phyloP scores from a whole-genome alignment of 192 early-diverging fungal species.

The Coemansia sp. region DNA sequence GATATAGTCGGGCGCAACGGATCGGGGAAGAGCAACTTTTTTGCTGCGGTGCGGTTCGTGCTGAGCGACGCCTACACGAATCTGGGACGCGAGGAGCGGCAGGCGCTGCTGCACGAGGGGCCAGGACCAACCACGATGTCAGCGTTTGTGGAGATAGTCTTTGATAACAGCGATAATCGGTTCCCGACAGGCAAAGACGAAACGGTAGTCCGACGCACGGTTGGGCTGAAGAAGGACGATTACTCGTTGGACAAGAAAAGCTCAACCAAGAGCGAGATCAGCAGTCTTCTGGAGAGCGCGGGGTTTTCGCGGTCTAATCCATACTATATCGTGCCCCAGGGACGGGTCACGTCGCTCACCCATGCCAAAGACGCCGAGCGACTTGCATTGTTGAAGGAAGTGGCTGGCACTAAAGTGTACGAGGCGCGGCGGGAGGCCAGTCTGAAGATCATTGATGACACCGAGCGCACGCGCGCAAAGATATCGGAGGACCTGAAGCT shows the following conservation, averaged over 20 bases:
- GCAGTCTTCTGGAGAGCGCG: conserved; percentile 91
- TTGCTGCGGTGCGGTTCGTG: conserved; percentile 90
- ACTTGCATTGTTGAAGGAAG: conserved; percentile 89
- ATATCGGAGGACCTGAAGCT: conserved; percentile 86
- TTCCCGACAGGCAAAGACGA: conserved; percentile 95
- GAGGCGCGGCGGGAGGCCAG: conserved; percentile 88
- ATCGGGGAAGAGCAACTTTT: conserved; percentile 98
- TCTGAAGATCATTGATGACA: conserved; percentile 91
- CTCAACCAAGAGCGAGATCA: conserved; percentile 88
- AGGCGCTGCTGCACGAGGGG: conserved; percentile 91
- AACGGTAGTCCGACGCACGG: conserved; percentile 86
- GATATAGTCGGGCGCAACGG: conserved; percentile 88
- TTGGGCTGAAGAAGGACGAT: conserved; percentile 97
- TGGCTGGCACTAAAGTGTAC: conserved; percentile 96
- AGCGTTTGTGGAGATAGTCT: conserved; percentile 93
- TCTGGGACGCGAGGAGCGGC: conserved; percentile 90
- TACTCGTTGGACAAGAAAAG: conserved; percentile 95
- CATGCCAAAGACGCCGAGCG: conserved; percentile 93
- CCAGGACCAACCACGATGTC: conserved; percentile 89
- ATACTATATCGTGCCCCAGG: conserved; percentile 99
- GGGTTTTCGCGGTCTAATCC: conserved; percentile 97
- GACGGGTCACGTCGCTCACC: conserved; percentile 85
- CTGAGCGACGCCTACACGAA: conserved; percentile 93
- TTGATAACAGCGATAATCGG: conserved; percentile 95
- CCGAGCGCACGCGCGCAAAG: conserved; percentile 76